phyloP scores from a whole-genome alignment of 2,329 filamentous ascomycete species.

The Microsporum ferrugineum region DNA sequence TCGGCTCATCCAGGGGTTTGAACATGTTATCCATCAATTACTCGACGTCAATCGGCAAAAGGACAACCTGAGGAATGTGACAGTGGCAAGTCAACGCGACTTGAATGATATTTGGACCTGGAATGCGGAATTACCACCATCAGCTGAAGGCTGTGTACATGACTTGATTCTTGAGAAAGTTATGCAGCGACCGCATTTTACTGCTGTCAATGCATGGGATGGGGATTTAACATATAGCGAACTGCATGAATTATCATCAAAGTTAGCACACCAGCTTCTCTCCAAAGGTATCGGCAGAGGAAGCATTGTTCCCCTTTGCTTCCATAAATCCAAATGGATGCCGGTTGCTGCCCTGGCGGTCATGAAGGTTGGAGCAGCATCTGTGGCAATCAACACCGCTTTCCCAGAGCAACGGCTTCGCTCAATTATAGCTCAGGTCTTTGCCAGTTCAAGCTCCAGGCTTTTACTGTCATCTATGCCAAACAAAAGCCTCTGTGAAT shows the following conservation, averaged over 20 bases:
- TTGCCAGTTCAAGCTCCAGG: not conserved
- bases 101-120: slow-evolving; percentile 16
- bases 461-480: slow-evolving; percentile 6
- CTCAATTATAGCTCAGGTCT: slow-evolving; percentile 13
- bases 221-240: slow-evolving; percentile 12
- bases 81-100: not conserved
- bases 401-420: slow-evolving; percentile 25
- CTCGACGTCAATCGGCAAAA: not conserved
- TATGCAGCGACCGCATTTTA: slow-evolving; percentile 5
- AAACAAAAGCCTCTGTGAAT: not conserved
- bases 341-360: slow-evolving; percentile 11
- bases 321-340: slow-evolving; percentile 14
- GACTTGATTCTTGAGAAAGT: slow-evolving; percentile 12
- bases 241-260: slow-evolving; percentile 22
- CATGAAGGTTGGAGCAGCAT: slow-evolving; percentile 13
- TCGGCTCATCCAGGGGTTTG: not conserved
- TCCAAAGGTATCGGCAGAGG: slow-evolving; percentile 22
- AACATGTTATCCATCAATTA: not conserved
- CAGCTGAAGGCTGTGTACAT: slow-evolving; percentile 14
- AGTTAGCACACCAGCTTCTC: slow-evolving; percentile 21
- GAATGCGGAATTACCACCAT: slow-evolving; percentile 16
- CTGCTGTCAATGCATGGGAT: slow-evolving; percentile 18
- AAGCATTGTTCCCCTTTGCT: slow-evolving; percentile 12
- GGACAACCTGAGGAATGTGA: not conserved
- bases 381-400: slow-evolving; percentile 10